phyloP scores from a whole-genome alignment of 2,329 filamentous ascomycete species.

The Ceratocystis ficicola region DNA sequence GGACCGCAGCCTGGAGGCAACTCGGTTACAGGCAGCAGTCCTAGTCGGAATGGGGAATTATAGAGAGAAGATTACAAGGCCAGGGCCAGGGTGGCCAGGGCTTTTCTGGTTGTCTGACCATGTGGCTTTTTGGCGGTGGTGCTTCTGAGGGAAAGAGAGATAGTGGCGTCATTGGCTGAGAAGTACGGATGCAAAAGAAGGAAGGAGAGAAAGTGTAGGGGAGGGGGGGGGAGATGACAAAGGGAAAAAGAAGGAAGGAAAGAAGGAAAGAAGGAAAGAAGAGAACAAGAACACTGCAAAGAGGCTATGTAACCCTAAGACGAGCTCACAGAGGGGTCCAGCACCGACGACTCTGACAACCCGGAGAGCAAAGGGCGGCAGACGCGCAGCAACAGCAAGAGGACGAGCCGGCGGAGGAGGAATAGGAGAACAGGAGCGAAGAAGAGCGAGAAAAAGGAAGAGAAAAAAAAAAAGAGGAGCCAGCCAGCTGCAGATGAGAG shows the following conservation, averaged over 20 bases:
- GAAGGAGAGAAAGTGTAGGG: background rate
- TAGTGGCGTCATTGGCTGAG: slow-evolving; percentile 8
- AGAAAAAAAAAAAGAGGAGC: background rate
- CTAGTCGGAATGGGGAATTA: slow-evolving; percentile 15
- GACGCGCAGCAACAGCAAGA: background rate
- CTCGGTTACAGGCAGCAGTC: slow-evolving; percentile 17
- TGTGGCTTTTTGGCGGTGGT: slow-evolving; percentile 2
- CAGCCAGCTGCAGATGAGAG: no score
- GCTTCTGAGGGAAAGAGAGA: background rate
- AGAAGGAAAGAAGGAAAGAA: no score
- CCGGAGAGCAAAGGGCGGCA: no score
- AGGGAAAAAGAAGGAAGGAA: background rate
- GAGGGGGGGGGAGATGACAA: background rate
- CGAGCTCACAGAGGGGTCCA: no score
- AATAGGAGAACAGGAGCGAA: background rate
- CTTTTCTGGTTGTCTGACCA: slow-evolving; percentile 1
- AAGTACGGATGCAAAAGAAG: background rate
- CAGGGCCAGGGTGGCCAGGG: background rate
- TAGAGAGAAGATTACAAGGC: slow-evolving; percentile 9
- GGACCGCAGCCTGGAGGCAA: background rate
- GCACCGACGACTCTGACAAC: background rate
- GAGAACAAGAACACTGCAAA: no score
- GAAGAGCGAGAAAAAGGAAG: background rate
- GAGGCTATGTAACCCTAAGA: background rate
- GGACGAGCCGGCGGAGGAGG: background rate